Evolutionary conservation across 176 grass and related monocot genomes (phyloP), one percentile per base, ranked within the genome.

Genomic region (Triticum dicoccoides): DNA sequence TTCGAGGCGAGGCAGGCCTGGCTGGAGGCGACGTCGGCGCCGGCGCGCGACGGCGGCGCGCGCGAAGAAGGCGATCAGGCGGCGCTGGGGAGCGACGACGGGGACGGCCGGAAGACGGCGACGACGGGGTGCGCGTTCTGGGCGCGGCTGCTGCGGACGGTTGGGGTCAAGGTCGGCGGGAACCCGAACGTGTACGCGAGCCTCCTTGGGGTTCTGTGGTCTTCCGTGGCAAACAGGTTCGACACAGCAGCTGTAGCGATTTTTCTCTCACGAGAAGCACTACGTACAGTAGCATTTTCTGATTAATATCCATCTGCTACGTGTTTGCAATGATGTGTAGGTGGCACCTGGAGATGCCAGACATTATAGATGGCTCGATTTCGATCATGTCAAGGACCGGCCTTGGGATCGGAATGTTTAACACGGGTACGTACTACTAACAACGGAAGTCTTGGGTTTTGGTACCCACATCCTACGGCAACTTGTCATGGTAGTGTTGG

Each of bases 171-270:
- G 88, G 78, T 98, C 18, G 78, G 73, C 2, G 39, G 77, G 27
- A 98, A 98, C 25, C 96, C 96, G 1, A 98, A 95, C 82, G 76
- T 92, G 4, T 88, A 91, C 21, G 96, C 96, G 0, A 91, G 93
- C 47, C 33, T 98, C 21, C 78, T 98, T 6, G 96, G 96, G 13
- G 34, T 98, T 51, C 47, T 86, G 10, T 90, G 87, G 86, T 74
- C 93, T 4, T 89, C 73, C 44, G 73, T 93, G 38, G 70, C 90
- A 25, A 90, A 91, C 34, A 93, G 91, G 96, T 86, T 24, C 21
- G 11, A 42, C 18, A 4, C 32, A 71, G 35, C 20, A 70, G 32
- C 37, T 69, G 33, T 13, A 49, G 51, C 51, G 15, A 18, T 5
- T 54, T 54, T 18, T 6, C 15, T 17, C 15, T 17, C 15, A 54